These are phyloP conservation scores for Guyanaporus albipodus DNA, from an alignment of 768 basidiomycete species.

Conservation along the genomic window DNA sequence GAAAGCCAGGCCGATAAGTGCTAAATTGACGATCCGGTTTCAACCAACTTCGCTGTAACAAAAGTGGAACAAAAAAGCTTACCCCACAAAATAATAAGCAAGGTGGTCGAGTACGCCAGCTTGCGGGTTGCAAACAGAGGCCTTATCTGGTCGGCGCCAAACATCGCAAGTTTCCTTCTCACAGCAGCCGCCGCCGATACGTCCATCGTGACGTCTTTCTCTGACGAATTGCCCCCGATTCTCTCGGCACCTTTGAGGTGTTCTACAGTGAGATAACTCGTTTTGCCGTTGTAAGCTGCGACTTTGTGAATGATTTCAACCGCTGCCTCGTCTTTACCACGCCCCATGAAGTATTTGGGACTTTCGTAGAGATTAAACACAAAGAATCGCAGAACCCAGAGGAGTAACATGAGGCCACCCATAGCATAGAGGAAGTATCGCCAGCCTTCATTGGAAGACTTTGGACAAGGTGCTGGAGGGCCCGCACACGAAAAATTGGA, in stretches of 20 bases:
- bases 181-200: constrained; percentile 37
- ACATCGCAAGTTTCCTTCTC: constrained; percentile 36
- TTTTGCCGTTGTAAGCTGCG: constrained; percentile 56
- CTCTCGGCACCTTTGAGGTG: constrained; percentile 36
- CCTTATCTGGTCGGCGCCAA: constrained; percentile 42
- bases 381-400: constrained; percentile 62
- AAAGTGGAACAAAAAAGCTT: neutral
- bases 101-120: constrained; percentile 46
- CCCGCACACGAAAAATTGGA: constrained; percentile 60
- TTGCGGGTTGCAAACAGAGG: constrained; percentile 48
- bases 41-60: neutral
- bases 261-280: constrained; percentile 46
- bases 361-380: constrained; percentile 65
- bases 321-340: constrained; percentile 58
- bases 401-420: constrained; percentile 64
- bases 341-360: constrained; percentile 69
- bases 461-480: constrained; percentile 46
- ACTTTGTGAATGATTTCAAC: constrained; percentile 60
- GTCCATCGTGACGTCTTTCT: constrained; percentile 24
- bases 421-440: constrained; percentile 70
- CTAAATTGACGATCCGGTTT: constrained; percentile 31
- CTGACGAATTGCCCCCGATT: constrained; percentile 4
- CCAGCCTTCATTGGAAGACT: constrained; percentile 65
- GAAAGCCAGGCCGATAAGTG: constrained; percentile 73
- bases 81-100: constrained; percentile 56